A percentile compares a stretch with the other conserved stretches of the same genome.
Conservation (phyloP, 371 early-diverging fungal species). For the Basidiobolus meristosporus region DNA sequence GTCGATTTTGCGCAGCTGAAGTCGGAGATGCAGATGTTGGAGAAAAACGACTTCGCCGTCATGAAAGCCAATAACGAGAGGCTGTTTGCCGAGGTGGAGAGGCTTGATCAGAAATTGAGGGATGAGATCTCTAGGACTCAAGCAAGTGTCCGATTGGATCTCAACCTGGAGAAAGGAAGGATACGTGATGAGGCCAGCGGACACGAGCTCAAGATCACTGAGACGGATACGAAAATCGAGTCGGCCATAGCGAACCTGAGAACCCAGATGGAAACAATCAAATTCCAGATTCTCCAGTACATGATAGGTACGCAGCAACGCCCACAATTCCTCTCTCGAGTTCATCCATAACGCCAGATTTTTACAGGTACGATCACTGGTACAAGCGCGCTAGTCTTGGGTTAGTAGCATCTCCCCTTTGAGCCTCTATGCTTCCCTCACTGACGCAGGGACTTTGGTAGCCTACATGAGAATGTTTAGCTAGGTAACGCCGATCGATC, state of each 20-base stretch:
- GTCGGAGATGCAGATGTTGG: slow-evolving; percentile 69
- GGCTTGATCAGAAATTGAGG: slow-evolving; percentile 47
- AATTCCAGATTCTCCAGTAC: slow-evolving; percentile 67
- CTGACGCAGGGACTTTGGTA: too few relatives aligned
- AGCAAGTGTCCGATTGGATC: slow-evolving; percentile 69
- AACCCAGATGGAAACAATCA: slow-evolving; percentile 83
- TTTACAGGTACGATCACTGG: slow-evolving; percentile 52
- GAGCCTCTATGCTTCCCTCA: too few relatives aligned
- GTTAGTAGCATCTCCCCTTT: too few relatives aligned
- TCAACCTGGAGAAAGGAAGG: slow-evolving; percentile 77
- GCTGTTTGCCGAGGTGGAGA: slow-evolving; percentile 54
- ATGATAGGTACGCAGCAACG: slow-evolving; percentile 27
- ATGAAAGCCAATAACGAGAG: slow-evolving; percentile 71
- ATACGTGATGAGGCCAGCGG: slow-evolving; percentile 66
- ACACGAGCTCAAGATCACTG: slow-evolving; percentile 69
- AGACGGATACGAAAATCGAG: slow-evolving; percentile 76
- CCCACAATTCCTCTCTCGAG: neutral
- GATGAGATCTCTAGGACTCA: slow-evolving; percentile 78
- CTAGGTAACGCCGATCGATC: too few relatives aligned
- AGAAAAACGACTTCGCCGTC: slow-evolving; percentile 75
- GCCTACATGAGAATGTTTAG: too few relatives aligned
- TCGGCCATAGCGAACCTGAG: slow-evolving; percentile 64
- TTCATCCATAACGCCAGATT: neutral
- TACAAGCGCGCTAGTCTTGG: slow-evolving; percentile 56
- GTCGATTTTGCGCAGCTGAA: slow-evolving; percentile 82